Percentiles rank a stretch among this genome's conserved stretches.
phyloP scores from a whole-genome alignment of 2,329 filamentous ascomycete genomes.

The Talaromyces piceae region DNA sequence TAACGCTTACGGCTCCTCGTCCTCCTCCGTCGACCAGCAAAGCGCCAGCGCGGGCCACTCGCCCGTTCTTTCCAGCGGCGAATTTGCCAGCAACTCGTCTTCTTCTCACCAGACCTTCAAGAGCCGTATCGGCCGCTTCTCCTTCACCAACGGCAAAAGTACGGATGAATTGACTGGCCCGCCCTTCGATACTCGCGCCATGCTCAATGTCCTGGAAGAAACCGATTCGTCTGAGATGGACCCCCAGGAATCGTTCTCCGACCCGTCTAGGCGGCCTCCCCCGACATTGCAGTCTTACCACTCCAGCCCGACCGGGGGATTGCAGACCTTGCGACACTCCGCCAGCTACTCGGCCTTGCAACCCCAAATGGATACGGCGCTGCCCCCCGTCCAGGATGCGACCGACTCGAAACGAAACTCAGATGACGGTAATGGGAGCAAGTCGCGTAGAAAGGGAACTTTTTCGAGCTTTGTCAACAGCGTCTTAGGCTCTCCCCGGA shows the following conservation, averaged over 20 bases:
- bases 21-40: conserved; percentile 41
- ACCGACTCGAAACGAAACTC: conserved; percentile 66
- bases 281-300: conserved; percentile 42
- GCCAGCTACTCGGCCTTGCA: conserved; percentile 53
- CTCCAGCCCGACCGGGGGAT: conserved; percentile 47
- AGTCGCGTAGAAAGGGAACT: conserved; percentile 69
- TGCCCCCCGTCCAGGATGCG: conserved; percentile 39
- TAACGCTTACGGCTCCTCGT: conserved; percentile 40
- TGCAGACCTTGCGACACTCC: conserved; percentile 57
- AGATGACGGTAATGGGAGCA: conserved; percentile 62
- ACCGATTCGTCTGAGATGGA: conserved; percentile 21
- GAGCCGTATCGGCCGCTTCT: conserved; percentile 22
- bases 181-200: conserved; percentile 38
- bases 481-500: conserved; percentile 74
- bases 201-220: conserved; percentile 38
- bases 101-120: conserved; percentile 9
- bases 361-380: conserved; percentile 46
- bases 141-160: conserved; percentile 28
- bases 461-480: conserved; percentile 85
- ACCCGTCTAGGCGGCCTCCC: conserved; percentile 32
- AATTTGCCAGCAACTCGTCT: conserved; percentile 17
- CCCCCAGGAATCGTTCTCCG: conserved; percentile 18
- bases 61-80: conserved; percentile 27
- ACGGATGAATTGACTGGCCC: conserved; percentile 38
- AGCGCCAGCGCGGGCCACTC: conserved; percentile 30